A percentile compares a stretch with the other conserved stretches of the same genome.
These are phyloP conservation scores for Xylariaceae sp. DNA, from an alignment of 2,329 filamentous ascomycete genomes.

Conservation along the genomic window DNA sequence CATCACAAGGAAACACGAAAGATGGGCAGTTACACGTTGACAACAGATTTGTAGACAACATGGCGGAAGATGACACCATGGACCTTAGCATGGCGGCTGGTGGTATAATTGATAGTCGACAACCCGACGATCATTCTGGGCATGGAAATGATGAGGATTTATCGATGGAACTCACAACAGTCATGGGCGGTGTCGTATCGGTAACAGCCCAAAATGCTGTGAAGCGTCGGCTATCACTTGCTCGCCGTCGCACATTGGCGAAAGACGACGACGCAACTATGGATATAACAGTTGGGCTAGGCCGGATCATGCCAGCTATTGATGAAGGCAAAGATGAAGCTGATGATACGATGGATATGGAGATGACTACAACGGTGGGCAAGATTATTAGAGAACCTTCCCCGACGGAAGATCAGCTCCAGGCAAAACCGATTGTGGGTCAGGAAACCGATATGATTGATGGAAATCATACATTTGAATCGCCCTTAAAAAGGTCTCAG, in stretches of 20 bases:
- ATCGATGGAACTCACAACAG: slow-evolving; percentile 73
- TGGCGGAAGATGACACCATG: slow-evolving; percentile 68
- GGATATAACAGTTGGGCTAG: slow-evolving; percentile 61
- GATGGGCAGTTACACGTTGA: slow-evolving; percentile 23
- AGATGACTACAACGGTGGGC: slow-evolving; percentile 62
- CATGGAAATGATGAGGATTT: slow-evolving; percentile 60
- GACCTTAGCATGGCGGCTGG: slow-evolving; percentile 79
- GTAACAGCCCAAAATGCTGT: slow-evolving; percentile 26
- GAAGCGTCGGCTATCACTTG: slow-evolving; percentile 30
- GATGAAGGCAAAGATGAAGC: slow-evolving; percentile 36
- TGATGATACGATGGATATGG: slow-evolving; percentile 57
- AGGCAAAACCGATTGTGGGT: slow-evolving; percentile 57
- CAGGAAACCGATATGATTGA: slow-evolving; percentile 51
- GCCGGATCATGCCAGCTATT: slow-evolving; percentile 46
- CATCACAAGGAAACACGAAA: slow-evolving; percentile 35
- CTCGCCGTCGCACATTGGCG: slow-evolving; percentile 27
- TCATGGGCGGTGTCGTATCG: slow-evolving; percentile 53
- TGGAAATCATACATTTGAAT: slow-evolving; percentile 39
- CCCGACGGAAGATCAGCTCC: slow-evolving; percentile 39
- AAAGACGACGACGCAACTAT: slow-evolving; percentile 52
- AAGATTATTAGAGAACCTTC: slow-evolving; percentile 51
- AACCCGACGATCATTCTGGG: slow-evolving; percentile 35
- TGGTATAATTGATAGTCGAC: slow-evolving; percentile 50
- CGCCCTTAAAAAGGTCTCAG: slow-evolving; percentile 35
- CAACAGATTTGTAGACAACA: slow-evolving; percentile 35